Conservation (phyloP, 2,329 filamentous ascomycete genomes). For the Sporothrix inflata region DNA sequence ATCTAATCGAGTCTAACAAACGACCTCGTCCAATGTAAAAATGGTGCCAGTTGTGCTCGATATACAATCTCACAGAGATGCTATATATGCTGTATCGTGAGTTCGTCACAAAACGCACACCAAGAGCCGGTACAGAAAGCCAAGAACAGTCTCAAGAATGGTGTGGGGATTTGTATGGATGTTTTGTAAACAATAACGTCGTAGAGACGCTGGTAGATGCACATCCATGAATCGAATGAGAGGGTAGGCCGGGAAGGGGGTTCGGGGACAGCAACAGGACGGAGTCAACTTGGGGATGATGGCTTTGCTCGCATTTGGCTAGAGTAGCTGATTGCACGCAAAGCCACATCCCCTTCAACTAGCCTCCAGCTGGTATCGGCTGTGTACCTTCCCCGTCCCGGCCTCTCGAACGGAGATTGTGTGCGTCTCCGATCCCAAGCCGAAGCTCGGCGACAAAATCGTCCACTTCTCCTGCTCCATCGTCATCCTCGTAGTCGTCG, state of each 20-base stretch:
- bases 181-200: background rate
- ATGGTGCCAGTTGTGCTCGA: background rate
- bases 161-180: background rate
- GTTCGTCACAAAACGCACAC: background rate
- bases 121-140: background rate
- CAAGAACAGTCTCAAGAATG: conserved; percentile 1
- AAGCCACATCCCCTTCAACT: background rate
- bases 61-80: conserved; percentile 5
- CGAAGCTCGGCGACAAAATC: conserved; percentile 26
- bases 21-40: background rate
- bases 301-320: no score
- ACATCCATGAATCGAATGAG: background rate
- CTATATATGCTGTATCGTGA: background rate
- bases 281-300: background rate
- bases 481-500: conserved; percentile 29
- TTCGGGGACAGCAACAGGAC: background rate
- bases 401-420: background rate
- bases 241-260: background rate
- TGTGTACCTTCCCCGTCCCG: background rate
- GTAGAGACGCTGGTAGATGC: background rate
- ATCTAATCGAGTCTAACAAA: background rate
- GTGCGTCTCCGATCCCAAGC: conserved; percentile 1
- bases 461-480: conserved; percentile 17
- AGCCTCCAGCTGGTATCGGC: background rate
- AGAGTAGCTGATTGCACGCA: no score